Evolutionary conservation across 306 rosid species (phyloP), one percentile per base, ranked within the genome.

Genomic region (Cajanus cajan): DNA sequence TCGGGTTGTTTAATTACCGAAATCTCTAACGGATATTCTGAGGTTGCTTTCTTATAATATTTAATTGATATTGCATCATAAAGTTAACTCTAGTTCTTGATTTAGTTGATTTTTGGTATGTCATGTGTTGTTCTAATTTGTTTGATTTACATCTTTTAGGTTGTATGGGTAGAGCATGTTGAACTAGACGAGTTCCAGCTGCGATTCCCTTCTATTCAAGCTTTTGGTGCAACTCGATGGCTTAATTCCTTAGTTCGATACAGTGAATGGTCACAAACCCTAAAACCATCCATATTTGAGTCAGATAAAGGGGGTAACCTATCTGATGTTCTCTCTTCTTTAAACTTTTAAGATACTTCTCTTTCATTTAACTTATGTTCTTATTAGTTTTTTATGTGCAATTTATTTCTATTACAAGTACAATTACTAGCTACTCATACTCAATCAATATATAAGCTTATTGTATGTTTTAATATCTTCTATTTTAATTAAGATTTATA

Each of bases 131-230:
- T 47, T 62, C 6, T 82, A 6, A 22, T 63, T 77, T 44, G 5
- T 19, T 72, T 28, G 3, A 3, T 28, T 63, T 12, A 8, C 10
- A 40, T 31, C 4, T 1, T n/a, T 37, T 51, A 80, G 96, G 85
- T 91, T 58, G 80, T 37, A 67, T 91, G 96, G 96, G 84, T 91
- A 4, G 92, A 91, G 85, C 90, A 89, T 76, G 86, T 68, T 57
- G 87, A 84, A 81, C 88, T 70, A 28, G 90, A 91, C 18, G 40
- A 79, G 25, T 87, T 81, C 57, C 12, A 21, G 74, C 79, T 63
- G 1, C n/a, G 86, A 51, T 82, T 89, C 4, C 41, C 67, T 4
- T 80, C 89, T 22, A 89, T 87, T 73, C 83, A 85, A 69, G 89
- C 83, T 39, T 91, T 86, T 72, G 44, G 92, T 19, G 90, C 96